Base-by-base conservation (phyloP, 805 yeast genomes). In the Candida nanaspora region DNA sequence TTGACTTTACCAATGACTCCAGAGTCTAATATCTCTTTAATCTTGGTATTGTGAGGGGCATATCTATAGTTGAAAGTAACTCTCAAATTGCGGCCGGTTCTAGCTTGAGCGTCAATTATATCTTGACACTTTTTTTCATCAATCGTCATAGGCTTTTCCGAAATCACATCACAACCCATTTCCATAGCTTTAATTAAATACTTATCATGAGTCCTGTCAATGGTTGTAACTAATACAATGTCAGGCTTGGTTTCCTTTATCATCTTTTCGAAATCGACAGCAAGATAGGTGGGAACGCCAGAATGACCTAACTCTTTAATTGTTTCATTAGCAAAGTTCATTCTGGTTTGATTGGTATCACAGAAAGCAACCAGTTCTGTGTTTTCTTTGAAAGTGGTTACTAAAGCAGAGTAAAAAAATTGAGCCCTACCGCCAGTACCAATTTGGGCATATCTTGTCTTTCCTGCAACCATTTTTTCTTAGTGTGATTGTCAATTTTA, bases 391-490 rank as follows among this genome's bases (percentile, higher is more conserved):
- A 37, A 37, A 20, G 40, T 37, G 11, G 40, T 29, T 6, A 37
- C 40, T 11, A 37, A n/a, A 14, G 40, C 40, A 13, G 29, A 14
- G 26, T 37, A 37, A 28, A 37, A 37, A 23, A 37, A 37, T 16
- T 37, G 40, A 19, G 40, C 40, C 30, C 40, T 37, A 23, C 40
- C 40, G 23, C 40, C 40, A 29, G 40, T 37, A 6, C 40, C 40
- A 15, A 37, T 37, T 10, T 37, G 40, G 13, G 40, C 40, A 22
- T 37, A 37, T 37, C 40, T 37, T 28, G 28, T 37, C 35, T 30
- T 32, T 18, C 7, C 10, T 8, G 27, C 38, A 26, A n/a, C 34
- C 34, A 31, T 31, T 18, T 27, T 27, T 27, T 23, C 27, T 23
- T 23, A n/a, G n/a, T n/a, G n/a, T n/a, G n/a, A n/a, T n/a, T n/a